Evolutionary conservation across 2,329 filamentous ascomycete genomes (phyloP), one percentile per base, ranked within the genome.

Genomic region (Pseudogymnoascus pannorum): DNA sequence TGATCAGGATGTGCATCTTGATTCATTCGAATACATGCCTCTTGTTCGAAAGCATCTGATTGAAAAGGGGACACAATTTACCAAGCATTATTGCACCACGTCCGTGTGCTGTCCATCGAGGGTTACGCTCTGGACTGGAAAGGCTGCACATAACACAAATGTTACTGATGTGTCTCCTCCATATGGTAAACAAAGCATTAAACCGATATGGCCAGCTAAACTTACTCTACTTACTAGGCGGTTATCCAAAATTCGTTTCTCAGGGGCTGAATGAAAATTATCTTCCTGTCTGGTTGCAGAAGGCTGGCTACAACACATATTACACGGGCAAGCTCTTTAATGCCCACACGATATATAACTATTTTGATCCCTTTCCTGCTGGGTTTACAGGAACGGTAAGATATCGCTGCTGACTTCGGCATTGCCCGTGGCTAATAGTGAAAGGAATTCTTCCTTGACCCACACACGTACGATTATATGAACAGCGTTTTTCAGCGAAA

Each of bases 301-400:
- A 81, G 3, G 82, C 81, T 0, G 87, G 86, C 0, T 90, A 90
- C 69, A 82, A 83, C 65, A 89, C 87, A 0, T 89, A 88, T 68
- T 91, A 90, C 67, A 83, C 82, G 0, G 88, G 86, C n/a, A 91
- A 91, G 74, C 76, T 3, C 81, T 87, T 87, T 74, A 91, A 91
- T 65, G 77, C 79, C 0, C 86, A 89, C 59, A 81, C 76, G 0
- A 75, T 81, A 1, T 68, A 77, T 0, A 89, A 87, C 62, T 90
- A 88, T 68, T 74, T 87, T 68, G 75, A 75, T 0, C 86, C 86
- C 0, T 78, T 76, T 42, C 77, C 81, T 0, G 77, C 76, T 0
- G 86, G 86, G 0, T 89, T 83, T 86, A 0, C 78, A 74, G 42
- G 42, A 26, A 48, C 42, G 14, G 42, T 48, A 48, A 7, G 5